Evolutionary conservation across 345 rosid genomes (phyloP), one percentile per base, ranked within the genome.

Genomic region (Gynandropsis gynandra): DNA sequence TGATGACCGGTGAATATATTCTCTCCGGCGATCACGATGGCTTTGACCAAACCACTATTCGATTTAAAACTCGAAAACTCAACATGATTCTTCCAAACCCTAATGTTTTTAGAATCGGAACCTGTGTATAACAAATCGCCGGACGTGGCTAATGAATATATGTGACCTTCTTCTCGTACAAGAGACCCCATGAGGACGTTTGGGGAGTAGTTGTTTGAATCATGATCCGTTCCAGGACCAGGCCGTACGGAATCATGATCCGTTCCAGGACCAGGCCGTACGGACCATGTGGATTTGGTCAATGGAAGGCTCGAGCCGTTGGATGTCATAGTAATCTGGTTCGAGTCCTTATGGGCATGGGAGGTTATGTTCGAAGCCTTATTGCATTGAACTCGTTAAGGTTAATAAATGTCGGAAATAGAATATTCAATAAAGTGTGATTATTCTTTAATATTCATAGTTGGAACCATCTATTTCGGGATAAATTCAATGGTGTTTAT

Each of bases 101-200:
- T 61, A 3, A 90, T 80, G 72, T 86, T 90, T 61, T 87, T 87
- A 70, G 89, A 78, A 52, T 83, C 96, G 0, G 98, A 90, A 4
- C 98, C 98, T 0, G 98, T 84, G 59, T 87, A 90, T 5, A 87
- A 39, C 8, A 90, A 40, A 34, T 87, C 89, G 0, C 89, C 84
- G 0, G 76, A 68, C 0, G 95, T 77, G 0, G 96, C 92, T 48
- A 90, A 47, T 0, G 98, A 87, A 62, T 87, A 87, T 20, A 90
- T 84, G 48, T 90, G 96, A 4, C 98, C 96, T 54, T 84, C 89
- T 65, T 90, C 93, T 0, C 96, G 87, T 7, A 90, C 78, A 11
- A 90, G 65, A 0, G 96, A 87, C 0, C 96, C 95, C 67, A 87
- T 52, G 10, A 90, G 80, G 15, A 74, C 71, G 13, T 80, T 84